Evolutionary conservation across 1,284 basidiomycete species (phyloP).

Genomic region (Ganoderma lingzhi): DNA sequence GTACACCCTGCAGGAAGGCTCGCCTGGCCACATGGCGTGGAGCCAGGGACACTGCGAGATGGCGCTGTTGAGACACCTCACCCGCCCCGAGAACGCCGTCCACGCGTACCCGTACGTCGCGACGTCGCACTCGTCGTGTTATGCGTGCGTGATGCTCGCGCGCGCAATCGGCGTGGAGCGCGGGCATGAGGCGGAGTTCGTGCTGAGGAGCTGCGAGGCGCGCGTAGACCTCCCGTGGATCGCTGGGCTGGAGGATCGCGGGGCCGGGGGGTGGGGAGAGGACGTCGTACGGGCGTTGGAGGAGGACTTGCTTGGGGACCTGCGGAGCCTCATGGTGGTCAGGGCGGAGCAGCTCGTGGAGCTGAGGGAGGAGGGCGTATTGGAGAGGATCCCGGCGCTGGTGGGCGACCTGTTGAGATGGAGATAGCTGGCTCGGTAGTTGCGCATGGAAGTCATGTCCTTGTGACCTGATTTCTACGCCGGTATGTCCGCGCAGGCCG

Average conservation of each 20-base stretch:
- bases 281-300: not conserved
- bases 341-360: not conserved
- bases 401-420: not conserved
- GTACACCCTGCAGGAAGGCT: too few relatives aligned
- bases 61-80: not conserved
- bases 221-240: not conserved
- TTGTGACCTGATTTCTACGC: too few relatives aligned
- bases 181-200: not conserved
- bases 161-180: not conserved
- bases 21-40: not conserved
- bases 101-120: not conserved
- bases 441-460: too few relatives aligned
- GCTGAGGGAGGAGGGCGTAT: not conserved
- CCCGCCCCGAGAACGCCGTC: not conserved
- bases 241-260: not conserved
- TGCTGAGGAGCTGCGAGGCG: constrained; percentile 1
- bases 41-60: not conserved
- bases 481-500: too few relatives aligned
- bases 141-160: not conserved
- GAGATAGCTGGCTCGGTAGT: not conserved
- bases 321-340: not conserved
- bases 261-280: not conserved
- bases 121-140: not conserved
- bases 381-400: not conserved
- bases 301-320: not conserved